Conservation (phyloP, 2,329 filamentous ascomycete genomes). For the Penicillium expansum region DNA sequence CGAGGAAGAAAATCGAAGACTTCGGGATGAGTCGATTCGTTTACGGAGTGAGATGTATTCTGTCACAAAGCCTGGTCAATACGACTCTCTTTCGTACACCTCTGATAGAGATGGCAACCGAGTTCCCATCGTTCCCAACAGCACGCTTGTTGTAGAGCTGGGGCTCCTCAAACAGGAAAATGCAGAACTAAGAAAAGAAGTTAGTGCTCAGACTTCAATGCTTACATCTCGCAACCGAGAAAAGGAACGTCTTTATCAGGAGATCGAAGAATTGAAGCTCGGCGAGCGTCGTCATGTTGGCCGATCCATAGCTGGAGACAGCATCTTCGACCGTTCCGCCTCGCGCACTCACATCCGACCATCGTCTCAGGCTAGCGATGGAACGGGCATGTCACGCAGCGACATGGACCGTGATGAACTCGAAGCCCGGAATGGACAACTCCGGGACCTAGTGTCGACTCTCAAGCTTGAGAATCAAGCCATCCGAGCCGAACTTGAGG, state of each 20-base stretch:
- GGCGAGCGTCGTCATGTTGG: conserved; percentile 67
- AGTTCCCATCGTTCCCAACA: conserved; percentile 57
- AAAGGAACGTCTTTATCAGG: conserved; percentile 90
- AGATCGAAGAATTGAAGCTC: conserved; percentile 95
- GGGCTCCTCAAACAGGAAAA: conserved; percentile 88
- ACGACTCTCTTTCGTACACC: conserved; percentile 35
- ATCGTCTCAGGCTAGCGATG: conserved; percentile 69
- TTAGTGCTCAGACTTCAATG: conserved; percentile 96
- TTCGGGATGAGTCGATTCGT: conserved; percentile 80
- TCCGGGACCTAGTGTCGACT: conserved; percentile 82
- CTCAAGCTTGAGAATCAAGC: conserved; percentile 88
- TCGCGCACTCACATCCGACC: conserved; percentile 76
- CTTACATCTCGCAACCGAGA: conserved; percentile 92
- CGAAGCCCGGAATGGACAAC: conserved; percentile 76
- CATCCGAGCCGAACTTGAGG: conserved; percentile 76
- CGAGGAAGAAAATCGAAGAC: conserved; percentile 79
- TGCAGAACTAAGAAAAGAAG: conserved; percentile 83
- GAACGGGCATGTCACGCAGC: conserved; percentile 58
- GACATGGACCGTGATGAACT: conserved; percentile 82
- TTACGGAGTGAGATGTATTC: conserved; percentile 50
- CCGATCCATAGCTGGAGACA: conserved; percentile 70
- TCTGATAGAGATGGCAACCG: conserved; percentile 39
- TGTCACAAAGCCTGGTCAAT: conserved; percentile 30
- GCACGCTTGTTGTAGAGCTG: conserved; percentile 75
- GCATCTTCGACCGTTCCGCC: conserved; percentile 89